These are phyloP conservation scores for Chalaropsis ovoidea DNA, from an alignment of 2,329 filamentous ascomycete species.

Conservation along the genomic window DNA sequence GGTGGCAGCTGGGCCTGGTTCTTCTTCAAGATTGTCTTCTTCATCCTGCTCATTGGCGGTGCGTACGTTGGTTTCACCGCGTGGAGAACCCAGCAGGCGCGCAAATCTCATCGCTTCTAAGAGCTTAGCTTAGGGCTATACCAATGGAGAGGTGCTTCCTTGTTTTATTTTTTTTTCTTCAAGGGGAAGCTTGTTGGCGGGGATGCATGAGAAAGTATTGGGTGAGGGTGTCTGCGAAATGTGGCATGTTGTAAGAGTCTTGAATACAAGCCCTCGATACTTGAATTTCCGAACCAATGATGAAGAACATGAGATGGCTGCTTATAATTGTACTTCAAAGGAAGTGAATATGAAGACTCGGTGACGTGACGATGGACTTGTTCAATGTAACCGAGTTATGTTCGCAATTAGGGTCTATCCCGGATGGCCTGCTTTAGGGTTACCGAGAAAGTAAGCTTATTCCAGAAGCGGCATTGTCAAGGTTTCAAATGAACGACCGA, in stretches of 20 bases:
- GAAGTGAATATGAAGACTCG: too few relatives aligned
- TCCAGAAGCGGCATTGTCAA: too few relatives aligned
- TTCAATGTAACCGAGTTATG: too few relatives aligned
- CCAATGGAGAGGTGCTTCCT: not conserved
- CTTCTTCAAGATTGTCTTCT: conserved; percentile 72
- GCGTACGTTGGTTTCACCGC: conserved; percentile 78
- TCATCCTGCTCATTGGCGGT: conserved; percentile 58
- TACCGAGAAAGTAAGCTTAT: too few relatives aligned
- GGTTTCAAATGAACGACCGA: too few relatives aligned
- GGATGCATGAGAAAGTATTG: not conserved
- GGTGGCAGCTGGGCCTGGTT: conserved; percentile 50
- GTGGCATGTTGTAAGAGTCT: conserved; percentile 3
- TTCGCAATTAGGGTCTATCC: too few relatives aligned
- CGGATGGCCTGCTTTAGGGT: too few relatives aligned
- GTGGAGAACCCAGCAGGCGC: conserved; percentile 57
- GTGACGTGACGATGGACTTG: too few relatives aligned
- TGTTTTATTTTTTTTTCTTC: not conserved
- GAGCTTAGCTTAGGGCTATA: not conserved
- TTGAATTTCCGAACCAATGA: not conserved
- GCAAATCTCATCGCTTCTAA: conserved; percentile 48
- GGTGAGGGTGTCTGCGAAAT: not conserved
- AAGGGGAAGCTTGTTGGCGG: not conserved
- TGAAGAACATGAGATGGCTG: not conserved
- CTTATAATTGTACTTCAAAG: too few relatives aligned
- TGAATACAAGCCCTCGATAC: not conserved